Percentiles rank a stretch among this genome's conserved stretches.
Evolutionary conservation across 1,139 yeast genomes (phyloP).

Genomic region (Saccharomyces hybrid): DNA sequence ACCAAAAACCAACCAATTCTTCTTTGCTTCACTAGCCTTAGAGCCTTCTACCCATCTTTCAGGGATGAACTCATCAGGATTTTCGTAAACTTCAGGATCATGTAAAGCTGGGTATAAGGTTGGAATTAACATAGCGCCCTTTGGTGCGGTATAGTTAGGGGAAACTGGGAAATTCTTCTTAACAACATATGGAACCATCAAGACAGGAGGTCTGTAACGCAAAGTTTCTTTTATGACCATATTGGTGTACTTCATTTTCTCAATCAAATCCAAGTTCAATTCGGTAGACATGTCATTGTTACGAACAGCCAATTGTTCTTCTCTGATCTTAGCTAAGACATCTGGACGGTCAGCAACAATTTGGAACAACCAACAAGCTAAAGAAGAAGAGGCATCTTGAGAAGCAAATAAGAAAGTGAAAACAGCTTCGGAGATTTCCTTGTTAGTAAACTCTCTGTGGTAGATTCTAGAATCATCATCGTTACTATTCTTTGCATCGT

Average conservation of each 20-base stretch:
- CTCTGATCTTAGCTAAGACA: conserved; percentile 71
- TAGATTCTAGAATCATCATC: conserved; percentile 42
- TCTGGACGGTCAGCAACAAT: conserved; percentile 93
- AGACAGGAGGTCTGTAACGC: conserved; percentile 93
- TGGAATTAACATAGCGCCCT: conserved; percentile 95
- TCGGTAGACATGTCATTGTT: conserved; percentile 59
- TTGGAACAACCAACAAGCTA: conserved; percentile 98
- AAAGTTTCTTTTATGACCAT: conserved; percentile 88
- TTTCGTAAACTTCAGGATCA: conserved; percentile 91
- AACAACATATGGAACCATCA: conserved; percentile 95
- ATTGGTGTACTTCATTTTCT: conserved; percentile 77
- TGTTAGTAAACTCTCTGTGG: conserved; percentile 79
- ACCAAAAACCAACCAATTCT: conserved; percentile 95
- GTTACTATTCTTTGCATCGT: conserved; percentile 55
- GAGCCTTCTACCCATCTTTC: conserved; percentile 86
- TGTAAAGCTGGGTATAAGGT: conserved; percentile 92
- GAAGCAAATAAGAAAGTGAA: conserved; percentile 96
- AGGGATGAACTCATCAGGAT: conserved; percentile 90
- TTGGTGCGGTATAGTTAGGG: conserved; percentile 81
- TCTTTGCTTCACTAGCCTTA: conserved; percentile 53
- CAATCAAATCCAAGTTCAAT: conserved; percentile 65
- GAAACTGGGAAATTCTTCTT: conserved; percentile 81
- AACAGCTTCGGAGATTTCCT: conserved; percentile 90
- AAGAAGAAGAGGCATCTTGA: conserved; percentile 96
- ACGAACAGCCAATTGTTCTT: conserved; percentile 83